Evolutionary conservation across 495 filamentous ascomycete species (phyloP), one percentile per base, ranked within the genome.

Genomic region (Tetracladium setigerum): DNA sequence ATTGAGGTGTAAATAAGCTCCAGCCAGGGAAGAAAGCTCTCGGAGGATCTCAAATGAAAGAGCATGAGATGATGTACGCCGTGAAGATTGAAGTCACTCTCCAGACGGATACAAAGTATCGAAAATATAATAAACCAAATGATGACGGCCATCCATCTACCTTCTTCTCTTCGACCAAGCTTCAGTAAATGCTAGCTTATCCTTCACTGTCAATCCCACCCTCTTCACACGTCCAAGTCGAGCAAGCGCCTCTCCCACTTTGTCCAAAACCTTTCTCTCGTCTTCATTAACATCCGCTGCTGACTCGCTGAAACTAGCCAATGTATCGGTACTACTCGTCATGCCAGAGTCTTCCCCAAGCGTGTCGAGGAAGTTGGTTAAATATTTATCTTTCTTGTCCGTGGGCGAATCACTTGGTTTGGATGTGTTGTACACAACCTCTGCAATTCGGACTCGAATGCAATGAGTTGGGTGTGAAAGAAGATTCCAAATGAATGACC

Each of bases 211-310:
- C 61, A 99, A 61, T 0, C 81, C 87, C 13, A 99, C 86, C 32
- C 94, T 72, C 74, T 91, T 95, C n/a, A 88, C 89, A 49, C 92
- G 73, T 1, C 88, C 89, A 48, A 99, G 63, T 31, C 91, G 69
- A n/a, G 94, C 91, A 40, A 99, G 66, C 12, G 89, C 81, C 35
- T 97, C 92, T 1, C 77, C 86, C 11, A 96, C 78, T 13, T 76
- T 70, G 54, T 95, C 84, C 43, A 90, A 61, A 24, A 89, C 59
- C 38, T 65, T 66, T 54, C 70, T 73, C 57, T 92, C 84, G 32
- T 76, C 71, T 14, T 58, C 53, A 13, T 69, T 81, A 7, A 76
- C 49, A 0, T 66, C 65, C 4, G 62, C 71, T 13, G 30, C 53
- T 6, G 56, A 57, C 34, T 67, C 67, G 12, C 61, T 67, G 16